These are phyloP conservation scores for Diaporthe sp. DNA, from an alignment of 2,329 filamentous ascomycete genomes.

Conservation along the genomic window DNA sequence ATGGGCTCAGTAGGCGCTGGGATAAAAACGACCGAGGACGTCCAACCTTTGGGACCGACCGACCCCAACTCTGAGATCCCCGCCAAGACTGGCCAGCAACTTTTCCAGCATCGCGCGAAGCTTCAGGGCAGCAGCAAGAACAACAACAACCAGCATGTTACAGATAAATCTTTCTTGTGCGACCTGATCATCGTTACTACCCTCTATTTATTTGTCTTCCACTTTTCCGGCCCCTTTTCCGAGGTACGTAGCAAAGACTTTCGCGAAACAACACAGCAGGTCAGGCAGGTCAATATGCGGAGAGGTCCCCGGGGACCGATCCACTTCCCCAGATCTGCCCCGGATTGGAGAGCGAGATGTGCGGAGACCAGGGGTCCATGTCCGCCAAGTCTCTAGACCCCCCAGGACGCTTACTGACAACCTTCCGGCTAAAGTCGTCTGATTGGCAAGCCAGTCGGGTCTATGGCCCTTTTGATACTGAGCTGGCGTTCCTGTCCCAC, in stretches of 20 bases:
- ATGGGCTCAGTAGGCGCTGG: background rate
- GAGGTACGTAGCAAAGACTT: background rate
- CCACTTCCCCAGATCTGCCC: constrained; percentile 31
- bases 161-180: background rate
- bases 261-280: background rate
- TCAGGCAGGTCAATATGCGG: constrained; percentile 13
- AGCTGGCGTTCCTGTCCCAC: constrained; percentile 3
- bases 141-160: background rate
- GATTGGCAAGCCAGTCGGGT: constrained; percentile 29
- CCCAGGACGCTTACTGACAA: constrained; percentile 14
- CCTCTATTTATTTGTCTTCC: constrained; percentile 17
- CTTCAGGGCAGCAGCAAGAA: background rate
- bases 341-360: constrained; percentile 22
- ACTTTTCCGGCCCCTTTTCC: constrained; percentile 28
- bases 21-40: constrained; percentile 19
- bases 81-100: background rate
- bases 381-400: constrained; percentile 25
- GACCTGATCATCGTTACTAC: background rate
- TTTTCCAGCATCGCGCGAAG: background rate
- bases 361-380: constrained; percentile 24
- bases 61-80: background rate
- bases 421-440: constrained; percentile 27
- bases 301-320: background rate
- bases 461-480: constrained; percentile 19
- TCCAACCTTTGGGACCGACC: constrained; percentile 10